Conservation (phyloP, 768 basidiomycete genomes). For the Suillus lakei region DNA sequence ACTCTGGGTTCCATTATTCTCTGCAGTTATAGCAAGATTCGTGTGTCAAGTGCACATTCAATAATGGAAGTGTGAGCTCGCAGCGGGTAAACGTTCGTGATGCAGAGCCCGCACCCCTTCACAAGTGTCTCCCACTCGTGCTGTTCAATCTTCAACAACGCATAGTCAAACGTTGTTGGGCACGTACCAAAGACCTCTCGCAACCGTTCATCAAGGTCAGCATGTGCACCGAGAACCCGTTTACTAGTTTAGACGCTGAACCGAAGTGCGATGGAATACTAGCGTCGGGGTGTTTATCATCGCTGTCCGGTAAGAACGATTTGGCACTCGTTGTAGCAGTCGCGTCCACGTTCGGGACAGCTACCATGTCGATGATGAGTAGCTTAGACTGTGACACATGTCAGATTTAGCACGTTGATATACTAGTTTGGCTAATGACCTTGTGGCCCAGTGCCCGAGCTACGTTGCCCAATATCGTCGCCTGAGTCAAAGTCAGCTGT, state of each 20-base stretch:
- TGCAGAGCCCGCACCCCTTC: background rate
- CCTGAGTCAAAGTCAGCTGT: background rate
- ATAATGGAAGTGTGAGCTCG: constrained; percentile 1
- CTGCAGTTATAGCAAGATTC: background rate
- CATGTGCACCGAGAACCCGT: background rate
- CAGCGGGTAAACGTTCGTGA: background rate
- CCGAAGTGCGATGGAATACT: constrained; percentile 1
- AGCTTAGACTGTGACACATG: constrained; percentile 1
- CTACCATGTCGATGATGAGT: constrained; percentile 3
- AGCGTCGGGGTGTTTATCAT: background rate
- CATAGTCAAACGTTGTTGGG: background rate
- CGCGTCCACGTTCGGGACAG: background rate
- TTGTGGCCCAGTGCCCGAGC: constrained; percentile 5
- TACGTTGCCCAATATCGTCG: background rate
- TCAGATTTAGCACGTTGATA: background rate
- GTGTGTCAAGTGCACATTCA: background rate
- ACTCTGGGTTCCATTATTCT: background rate
- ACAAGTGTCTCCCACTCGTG: background rate
- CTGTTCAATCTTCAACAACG: background rate
- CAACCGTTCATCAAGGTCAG: background rate
- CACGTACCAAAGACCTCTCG: constrained; percentile 7
- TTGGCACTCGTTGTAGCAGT: background rate
- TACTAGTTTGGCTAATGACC: background rate
- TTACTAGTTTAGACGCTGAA: background rate
- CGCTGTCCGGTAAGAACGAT: background rate